Base-by-base conservation (phyloP, 2,329 filamentous ascomycete genomes). In the Penicillium sp. region DNA sequence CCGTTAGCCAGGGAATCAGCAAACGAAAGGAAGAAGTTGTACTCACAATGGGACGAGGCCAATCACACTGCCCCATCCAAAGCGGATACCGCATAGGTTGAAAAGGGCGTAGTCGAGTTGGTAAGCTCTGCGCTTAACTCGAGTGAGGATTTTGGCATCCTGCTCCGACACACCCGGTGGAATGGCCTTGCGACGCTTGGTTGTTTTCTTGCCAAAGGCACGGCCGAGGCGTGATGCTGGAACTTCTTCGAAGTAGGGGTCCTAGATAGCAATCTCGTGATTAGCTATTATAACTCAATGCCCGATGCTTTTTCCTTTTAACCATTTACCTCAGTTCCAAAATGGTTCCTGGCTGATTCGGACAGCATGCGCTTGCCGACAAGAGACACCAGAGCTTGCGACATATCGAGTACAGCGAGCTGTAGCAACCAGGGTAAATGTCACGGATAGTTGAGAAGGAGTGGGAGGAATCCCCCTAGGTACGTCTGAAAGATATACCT, bases 41-140 rank as follows among this genome's bases (percentile, higher is more conserved):
- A 80, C 87, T 78, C 79, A 89, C 81, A 81, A 81, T 60, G 93
- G 93, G 47, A 97, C 71, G 6, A 97, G 66, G 12, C 86, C 93
- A 61, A 97, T 88, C 50, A 95, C 81, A 60, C 86, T 87, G 44
- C 88, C 83, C 89, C 90, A 96, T 47, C 93, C 93, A 65, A 97
- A 91, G 50, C 85, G 82, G 51, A 95, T 79, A 38, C 90, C 89
- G 56, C 87, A 81, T 65, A 89, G 81, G 64, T 81, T 90, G 75
- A 92, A 95, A 5, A 95, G 80, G 47, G 81, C 82, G 76, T 89
- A 87, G 70, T 97, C 93, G 24, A 96, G 81, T 32, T 83, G 80
- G 72, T 95, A 95, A 29, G 93, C 90, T 50, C 87, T 81, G 61
- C 86, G 81, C 70, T 95, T 92, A 60, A 95, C 89, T 61, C 86